Percentiles rank a stretch among this genome's conserved stretches.
These are phyloP conservation scores for Podospora fimiseda DNA, from an alignment of 495 filamentous ascomycete genomes.

Conservation along the genomic window DNA sequence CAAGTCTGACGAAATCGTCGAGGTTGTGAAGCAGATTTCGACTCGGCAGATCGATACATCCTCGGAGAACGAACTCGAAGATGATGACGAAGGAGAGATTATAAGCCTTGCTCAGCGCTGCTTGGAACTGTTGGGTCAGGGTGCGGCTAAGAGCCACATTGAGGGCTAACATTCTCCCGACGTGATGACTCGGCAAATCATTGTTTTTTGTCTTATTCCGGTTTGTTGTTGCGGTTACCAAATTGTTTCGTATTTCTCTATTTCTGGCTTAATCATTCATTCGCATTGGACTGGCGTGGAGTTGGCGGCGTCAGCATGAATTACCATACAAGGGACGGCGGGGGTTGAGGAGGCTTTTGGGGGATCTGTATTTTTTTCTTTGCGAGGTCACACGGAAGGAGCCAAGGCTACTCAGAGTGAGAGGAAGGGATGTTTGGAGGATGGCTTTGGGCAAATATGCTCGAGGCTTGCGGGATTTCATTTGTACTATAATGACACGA, in stretches of 20 bases:
- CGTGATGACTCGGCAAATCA: not conserved
- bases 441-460: not conserved
- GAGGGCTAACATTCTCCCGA: slow-evolving; percentile 36
- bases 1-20: slow-evolving; percentile 79
- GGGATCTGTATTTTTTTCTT: slow-evolving; percentile 18
- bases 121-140: slow-evolving; percentile 73
- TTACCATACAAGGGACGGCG: slow-evolving; percentile 24
- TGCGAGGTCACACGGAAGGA: slow-evolving; percentile 12
- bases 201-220: not conserved
- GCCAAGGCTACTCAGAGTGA: not conserved
- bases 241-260: not conserved
- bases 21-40: slow-evolving; percentile 83
- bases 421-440: not conserved
- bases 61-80: slow-evolving; percentile 80
- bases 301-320: slow-evolving; percentile 38
- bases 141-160: slow-evolving; percentile 47
- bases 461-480: slow-evolving; percentile 12
- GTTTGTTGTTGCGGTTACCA: not conserved
- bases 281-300: slow-evolving; percentile 33
- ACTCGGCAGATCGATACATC: slow-evolving; percentile 70
- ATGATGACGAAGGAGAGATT: slow-evolving; percentile 86
- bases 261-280: slow-evolving; percentile 24
- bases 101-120: slow-evolving; percentile 85
- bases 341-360: slow-evolving; percentile 6
- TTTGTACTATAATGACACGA: slow-evolving; percentile 15